These are phyloP conservation scores for Spergularia marina DNA, from an alignment of 148 eudicot species.

Conservation along the genomic window DNA sequence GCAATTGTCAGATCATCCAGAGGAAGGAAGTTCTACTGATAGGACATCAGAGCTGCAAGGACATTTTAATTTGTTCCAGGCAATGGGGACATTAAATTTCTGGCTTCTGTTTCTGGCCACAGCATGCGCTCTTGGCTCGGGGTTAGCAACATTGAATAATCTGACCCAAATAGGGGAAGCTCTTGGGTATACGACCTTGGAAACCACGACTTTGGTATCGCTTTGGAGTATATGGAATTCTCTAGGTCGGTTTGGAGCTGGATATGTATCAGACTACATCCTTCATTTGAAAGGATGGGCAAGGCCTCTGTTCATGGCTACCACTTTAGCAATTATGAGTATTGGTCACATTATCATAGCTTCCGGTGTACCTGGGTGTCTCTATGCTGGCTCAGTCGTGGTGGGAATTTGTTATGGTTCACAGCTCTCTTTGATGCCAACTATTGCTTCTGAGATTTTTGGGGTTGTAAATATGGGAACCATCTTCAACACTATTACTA, in stretches of 20 bases:
- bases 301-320: conserved; percentile 58
- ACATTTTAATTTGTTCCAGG: conserved; percentile 54
- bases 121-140: conserved; percentile 68
- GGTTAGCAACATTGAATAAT: conserved; percentile 66
- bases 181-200: conserved; percentile 48
- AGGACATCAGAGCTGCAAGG: conserved; percentile 20
- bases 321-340: conserved; percentile 54
- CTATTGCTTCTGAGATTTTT: conserved; percentile 65
- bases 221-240: conserved; percentile 84
- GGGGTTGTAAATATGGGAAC: conserved; percentile 69
- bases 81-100: conserved; percentile 53
- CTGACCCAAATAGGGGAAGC: conserved; percentile 72
- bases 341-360: conserved; percentile 59
- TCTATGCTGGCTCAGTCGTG: conserved; percentile 54
- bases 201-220: conserved; percentile 65
- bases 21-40: conserved; percentile 16
- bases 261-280: conserved; percentile 62
- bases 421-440: conserved; percentile 78
- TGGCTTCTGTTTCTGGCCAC: conserved; percentile 61
- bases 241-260: conserved; percentile 78
- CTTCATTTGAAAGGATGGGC: conserved; percentile 52
- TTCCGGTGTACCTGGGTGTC: conserved; percentile 56
- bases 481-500: conserved; percentile 61
- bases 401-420: conserved; percentile 74
- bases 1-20: conserved; percentile 30